Base-by-base conservation (phyloP, 2,329 filamentous ascomycete genomes). In the Phialophora verrucosa region DNA sequence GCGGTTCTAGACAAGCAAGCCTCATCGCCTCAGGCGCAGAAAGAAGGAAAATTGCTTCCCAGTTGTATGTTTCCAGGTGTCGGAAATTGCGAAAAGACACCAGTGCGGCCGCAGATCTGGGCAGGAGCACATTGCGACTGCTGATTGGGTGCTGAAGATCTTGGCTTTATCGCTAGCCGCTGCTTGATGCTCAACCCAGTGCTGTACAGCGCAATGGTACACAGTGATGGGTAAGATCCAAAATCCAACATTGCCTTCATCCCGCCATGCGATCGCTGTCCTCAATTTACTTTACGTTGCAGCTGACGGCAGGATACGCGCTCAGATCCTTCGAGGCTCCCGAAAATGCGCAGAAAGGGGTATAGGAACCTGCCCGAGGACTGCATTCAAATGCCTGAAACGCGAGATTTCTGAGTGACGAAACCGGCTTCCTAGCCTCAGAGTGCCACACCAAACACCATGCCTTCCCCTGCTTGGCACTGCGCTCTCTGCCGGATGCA, bases 151-250 rank as follows among this genome's bases (percentile, higher is more conserved):
- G 32, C 14, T 29, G 1, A 1, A 1, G 2, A 17, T 55, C 35
- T 55, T 64, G 47, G 62, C 32, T 47, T 55, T 8, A 1, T 3
- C 49, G 20, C 38, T 61, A 61, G 59, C 47, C 59, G 49, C 32
- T 64, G 56, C 56, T 64, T 64, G 56, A 20, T 55, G 32, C 4
- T 31, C 10, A 20, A 59, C 32, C n/a, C 42, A 17, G 38, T 44
- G 14, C 25, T 53, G 49, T 3, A 17, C 49, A 6, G 14, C 11
- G 49, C 27, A 29, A 12, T 14, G 20, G 14, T 23, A 53, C 20
- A 12, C 10, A 12, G 32, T 35, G 2, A 11, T 35, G 32, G 38
- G 17, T 44, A n/a, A 44, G 44, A 53, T 8, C 38, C 38, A 44
- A 20, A 44, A 44, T 44, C 38, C 17, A 44, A 8, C 17, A 23